Evolutionary conservation across 805 yeast species (phyloP).

Genomic region (Cyberlindnera euphorbiiphila): DNA sequence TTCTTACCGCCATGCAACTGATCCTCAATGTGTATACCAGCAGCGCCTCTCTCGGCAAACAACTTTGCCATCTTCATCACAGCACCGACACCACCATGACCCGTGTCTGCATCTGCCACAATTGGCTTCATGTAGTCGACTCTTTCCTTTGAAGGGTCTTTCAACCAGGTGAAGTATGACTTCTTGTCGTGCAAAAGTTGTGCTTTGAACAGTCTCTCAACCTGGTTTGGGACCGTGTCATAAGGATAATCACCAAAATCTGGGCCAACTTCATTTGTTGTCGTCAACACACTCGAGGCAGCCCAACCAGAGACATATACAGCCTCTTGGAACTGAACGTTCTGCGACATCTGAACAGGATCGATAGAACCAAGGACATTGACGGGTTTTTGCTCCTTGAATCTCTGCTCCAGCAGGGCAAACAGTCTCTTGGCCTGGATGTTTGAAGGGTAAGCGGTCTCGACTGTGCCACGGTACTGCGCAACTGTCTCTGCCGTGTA

Average conservation of each 20-base stretch:
- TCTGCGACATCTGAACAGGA: conserved; percentile 59
- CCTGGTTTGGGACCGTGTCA: conserved; percentile 67
- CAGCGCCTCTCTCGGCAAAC: conserved; percentile 65
- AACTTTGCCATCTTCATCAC: conserved; percentile 63
- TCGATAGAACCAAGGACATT: conserved; percentile 60
- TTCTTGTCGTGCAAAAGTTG: conserved; percentile 56
- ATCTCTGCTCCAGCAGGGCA: conserved; percentile 38
- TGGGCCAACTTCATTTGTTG: conserved; percentile 61
- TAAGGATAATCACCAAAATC: conserved; percentile 70
- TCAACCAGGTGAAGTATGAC: conserved; percentile 39
- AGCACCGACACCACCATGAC: conserved; percentile 59
- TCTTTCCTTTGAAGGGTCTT: conserved; percentile 19
- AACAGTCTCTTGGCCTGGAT: conserved; percentile 51
- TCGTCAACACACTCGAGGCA: conserved; percentile 49
- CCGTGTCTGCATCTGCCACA: conserved; percentile 65
- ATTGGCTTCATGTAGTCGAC: conserved; percentile 58
- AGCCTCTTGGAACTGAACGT: conserved; percentile 47
- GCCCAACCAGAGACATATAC: conserved; percentile 63
- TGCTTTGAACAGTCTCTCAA: conserved; percentile 53
- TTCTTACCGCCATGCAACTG: conserved; percentile 63
- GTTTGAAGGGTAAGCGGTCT: conserved; percentile 42
- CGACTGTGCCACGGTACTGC: conserved; percentile 46
- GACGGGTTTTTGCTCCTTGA: conserved; percentile 41
- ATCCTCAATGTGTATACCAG: conserved; percentile 63
- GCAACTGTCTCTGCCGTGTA: conserved; percentile 52